phyloP scores from a whole-genome alignment of 106 monocot species.

The Hemerocallis citrina region DNA sequence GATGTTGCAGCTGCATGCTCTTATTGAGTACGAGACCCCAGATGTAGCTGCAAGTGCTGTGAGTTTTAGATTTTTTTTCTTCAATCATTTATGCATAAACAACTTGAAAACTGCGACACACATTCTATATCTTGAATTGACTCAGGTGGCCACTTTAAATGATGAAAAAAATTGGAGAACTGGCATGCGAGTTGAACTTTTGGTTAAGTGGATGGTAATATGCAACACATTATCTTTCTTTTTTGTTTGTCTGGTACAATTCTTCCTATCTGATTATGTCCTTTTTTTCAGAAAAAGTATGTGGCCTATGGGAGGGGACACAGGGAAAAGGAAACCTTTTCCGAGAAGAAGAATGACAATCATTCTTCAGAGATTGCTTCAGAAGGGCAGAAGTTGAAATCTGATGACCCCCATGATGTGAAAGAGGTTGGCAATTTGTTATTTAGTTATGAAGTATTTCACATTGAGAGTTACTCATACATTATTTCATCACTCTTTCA shows the following conservation, averaged over 20 bases:
- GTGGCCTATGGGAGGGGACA: slow-evolving; percentile 15
- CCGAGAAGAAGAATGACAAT: slow-evolving; percentile 14
- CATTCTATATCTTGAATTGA: slow-evolving; percentile 1
- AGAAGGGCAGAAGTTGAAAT: slow-evolving; percentile 12
- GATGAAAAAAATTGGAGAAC: slow-evolving; percentile 84
- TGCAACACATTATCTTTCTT: not conserved
- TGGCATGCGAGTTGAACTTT: slow-evolving; percentile 63
- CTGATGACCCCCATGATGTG: slow-evolving; percentile 13
- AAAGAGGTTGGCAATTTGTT: slow-evolving; percentile 18
- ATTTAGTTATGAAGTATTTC: slow-evolving; percentile 1
- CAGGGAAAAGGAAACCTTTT: slow-evolving; percentile 14
- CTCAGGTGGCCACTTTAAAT: slow-evolving; percentile 55
- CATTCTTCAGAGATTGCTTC: slow-evolving; percentile 1
- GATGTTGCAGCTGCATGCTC: slow-evolving; percentile 58
- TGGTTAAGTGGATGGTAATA: slow-evolving; percentile 44
- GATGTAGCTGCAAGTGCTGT: slow-evolving; percentile 80
- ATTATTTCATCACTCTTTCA: not conserved
- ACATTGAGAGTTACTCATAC: not conserved
- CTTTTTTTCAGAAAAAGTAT: slow-evolving; percentile 30
- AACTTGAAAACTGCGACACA: not conserved
- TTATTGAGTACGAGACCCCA: slow-evolving; percentile 64
- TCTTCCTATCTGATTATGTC: not conserved
- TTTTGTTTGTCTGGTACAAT: not conserved
- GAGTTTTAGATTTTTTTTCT: slow-evolving; percentile 3
- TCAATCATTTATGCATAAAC: not conserved